Percentiles rank a stretch among this genome's conserved stretches.
Evolutionary conservation across 495 filamentous ascomycete genomes (phyloP).

Genomic region (Aspergillus carlsbadensis): DNA sequence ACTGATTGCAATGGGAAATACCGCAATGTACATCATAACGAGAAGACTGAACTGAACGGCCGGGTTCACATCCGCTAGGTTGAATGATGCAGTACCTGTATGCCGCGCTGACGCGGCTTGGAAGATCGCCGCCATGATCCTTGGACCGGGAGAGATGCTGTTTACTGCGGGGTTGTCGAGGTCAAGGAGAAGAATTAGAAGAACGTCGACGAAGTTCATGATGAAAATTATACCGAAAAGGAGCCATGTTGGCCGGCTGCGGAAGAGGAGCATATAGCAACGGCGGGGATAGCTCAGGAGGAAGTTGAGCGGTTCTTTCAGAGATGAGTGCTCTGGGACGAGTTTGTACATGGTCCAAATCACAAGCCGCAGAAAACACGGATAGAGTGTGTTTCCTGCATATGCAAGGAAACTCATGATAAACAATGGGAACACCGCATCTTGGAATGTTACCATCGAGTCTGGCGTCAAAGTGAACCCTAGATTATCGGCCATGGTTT

Average conservation of each 20-base stretch:
- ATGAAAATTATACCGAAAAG: conserved; percentile 57
- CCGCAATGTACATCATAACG: conserved; percentile 74
- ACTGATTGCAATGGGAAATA: conserved; percentile 73
- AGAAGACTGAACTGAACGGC: conserved; percentile 60
- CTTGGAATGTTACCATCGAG: conserved; percentile 78
- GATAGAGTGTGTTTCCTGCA: conserved; percentile 80
- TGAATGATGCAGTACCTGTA: conserved; percentile 57
- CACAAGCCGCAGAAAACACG: conserved; percentile 72
- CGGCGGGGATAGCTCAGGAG: conserved; percentile 60
- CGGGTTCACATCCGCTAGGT: conserved; percentile 55
- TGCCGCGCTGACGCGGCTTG: conserved; percentile 61
- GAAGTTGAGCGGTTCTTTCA: conserved; percentile 44
- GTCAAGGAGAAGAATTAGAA: conserved; percentile 62
- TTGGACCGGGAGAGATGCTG: conserved; percentile 23
- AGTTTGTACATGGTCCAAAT: conserved; percentile 66
- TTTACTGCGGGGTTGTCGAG: conserved; percentile 36
- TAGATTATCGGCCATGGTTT: conserved; percentile 42
- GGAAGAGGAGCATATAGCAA: conserved; percentile 65
- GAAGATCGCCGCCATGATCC: conserved; percentile 59
- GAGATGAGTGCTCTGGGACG: conserved; percentile 39
- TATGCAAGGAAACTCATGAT: conserved; percentile 74
- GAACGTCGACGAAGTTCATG: conserved; percentile 56
- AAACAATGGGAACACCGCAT: conserved; percentile 63
- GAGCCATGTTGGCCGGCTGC: conserved; percentile 59
- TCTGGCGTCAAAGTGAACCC: conserved; percentile 78